phyloP scores from a whole-genome alignment of 2,329 filamentous ascomycete genomes.

The Botrytis elliptica region DNA sequence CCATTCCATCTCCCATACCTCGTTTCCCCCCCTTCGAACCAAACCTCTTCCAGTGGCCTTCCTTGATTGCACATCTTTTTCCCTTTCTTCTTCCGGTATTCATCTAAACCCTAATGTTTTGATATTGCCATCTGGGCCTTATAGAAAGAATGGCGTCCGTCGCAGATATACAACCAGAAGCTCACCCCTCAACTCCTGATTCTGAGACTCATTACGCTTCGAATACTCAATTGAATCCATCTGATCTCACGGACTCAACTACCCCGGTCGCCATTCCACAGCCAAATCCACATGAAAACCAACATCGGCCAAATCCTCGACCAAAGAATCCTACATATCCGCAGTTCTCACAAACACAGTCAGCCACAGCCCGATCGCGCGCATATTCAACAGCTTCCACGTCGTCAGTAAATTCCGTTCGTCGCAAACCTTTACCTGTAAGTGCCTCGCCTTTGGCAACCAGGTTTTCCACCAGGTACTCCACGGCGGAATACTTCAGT shows the following conservation, averaged over 20 bases:
- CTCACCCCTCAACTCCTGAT: conserved; percentile 29
- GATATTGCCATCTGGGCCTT: conserved; percentile 21
- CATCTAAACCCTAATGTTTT: conserved; percentile 12
- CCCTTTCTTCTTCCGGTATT: conserved; percentile 18
- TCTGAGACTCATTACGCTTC: conserved; percentile 38
- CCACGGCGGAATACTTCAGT: conserved; percentile 42
- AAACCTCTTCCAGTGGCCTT: conserved; percentile 15
- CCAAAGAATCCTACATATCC: conserved; percentile 21
- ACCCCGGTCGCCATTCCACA: conserved; percentile 24
- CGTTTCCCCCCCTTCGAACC: conserved; percentile 23
- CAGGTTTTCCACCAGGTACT: conserved; percentile 51
- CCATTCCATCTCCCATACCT: conserved; percentile 1
- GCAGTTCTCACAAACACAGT: conserved; percentile 20
- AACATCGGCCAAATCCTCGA: conserved; percentile 24
- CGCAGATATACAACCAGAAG: conserved; percentile 23
- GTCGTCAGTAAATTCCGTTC: conserved; percentile 42
- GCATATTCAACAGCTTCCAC: conserved; percentile 31
- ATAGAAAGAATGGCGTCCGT: conserved; percentile 33
- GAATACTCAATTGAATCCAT: conserved; percentile 27
- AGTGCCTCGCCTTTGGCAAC: conserved; percentile 53
- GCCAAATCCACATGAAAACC: conserved; percentile 21
- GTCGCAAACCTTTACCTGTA: conserved; percentile 60
- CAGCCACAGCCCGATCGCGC: conserved; percentile 30
- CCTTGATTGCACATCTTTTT: conserved; percentile 32
- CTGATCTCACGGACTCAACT: conserved; percentile 28